Percentiles rank a stretch among this genome's conserved stretches.
These are phyloP conservation scores for Fusarium virguliforme DNA, from an alignment of 2,329 filamentous ascomycete genomes.

Conservation along the genomic window DNA sequence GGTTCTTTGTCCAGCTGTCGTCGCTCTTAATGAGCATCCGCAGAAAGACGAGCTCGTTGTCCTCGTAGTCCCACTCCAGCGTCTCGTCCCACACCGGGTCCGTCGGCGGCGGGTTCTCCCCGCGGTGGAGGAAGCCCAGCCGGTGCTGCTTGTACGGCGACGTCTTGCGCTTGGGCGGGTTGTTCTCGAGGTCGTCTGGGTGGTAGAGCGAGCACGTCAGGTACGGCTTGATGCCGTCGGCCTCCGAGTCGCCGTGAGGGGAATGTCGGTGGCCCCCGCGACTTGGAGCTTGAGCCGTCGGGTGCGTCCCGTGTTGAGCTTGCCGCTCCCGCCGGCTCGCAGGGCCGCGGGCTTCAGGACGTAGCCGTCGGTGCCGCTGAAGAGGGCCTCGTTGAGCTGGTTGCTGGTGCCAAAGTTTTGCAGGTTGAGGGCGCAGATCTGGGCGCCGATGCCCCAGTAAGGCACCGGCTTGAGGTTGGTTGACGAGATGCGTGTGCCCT, in stretches of 20 bases:
- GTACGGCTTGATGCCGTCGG: constrained; percentile 73
- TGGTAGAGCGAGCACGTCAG: constrained; percentile 76
- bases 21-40: constrained; percentile 78
- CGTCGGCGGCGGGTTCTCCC: constrained; percentile 71
- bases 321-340: constrained; percentile 69
- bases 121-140: constrained; percentile 69
- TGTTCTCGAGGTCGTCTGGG: constrained; percentile 65
- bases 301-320: constrained; percentile 62
- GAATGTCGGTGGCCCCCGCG: constrained; percentile 75
- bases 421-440: constrained; percentile 80
- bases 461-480: constrained; percentile 74
- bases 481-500: constrained; percentile 78
- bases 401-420: constrained; percentile 77
- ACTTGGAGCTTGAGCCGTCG: constrained; percentile 72
- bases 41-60: constrained; percentile 77
- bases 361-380: constrained; percentile 76
- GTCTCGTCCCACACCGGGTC: constrained; percentile 78
- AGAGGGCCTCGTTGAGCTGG: constrained; percentile 79
- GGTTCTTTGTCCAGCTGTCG: constrained; percentile 74
- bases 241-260: constrained; percentile 66
- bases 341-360: constrained; percentile 76
- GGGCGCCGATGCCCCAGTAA: constrained; percentile 78
- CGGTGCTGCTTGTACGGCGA: constrained; percentile 72
- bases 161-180: constrained; percentile 75
- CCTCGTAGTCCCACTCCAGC: constrained; percentile 78